Base-by-base conservation (phyloP, 1,139 yeast genomes). In the Trichomonascaceae sp. region DNA sequence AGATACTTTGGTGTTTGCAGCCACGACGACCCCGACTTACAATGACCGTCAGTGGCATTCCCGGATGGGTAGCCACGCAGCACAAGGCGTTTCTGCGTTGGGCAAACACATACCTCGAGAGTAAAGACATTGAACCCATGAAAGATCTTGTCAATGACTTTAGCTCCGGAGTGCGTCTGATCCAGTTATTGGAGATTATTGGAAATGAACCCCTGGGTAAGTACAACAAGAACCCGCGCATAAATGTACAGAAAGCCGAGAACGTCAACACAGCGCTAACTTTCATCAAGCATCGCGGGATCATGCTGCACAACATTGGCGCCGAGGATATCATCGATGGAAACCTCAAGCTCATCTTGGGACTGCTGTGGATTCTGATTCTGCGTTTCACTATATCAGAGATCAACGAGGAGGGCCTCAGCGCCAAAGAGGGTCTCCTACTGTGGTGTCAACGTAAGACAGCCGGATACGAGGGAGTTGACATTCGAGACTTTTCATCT, bases 301-400 rank as follows among this genome's bases (percentile, higher is more conserved):
- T 77, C 29, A 71, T 70, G 41, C 59, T 71, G 25, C 62, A 68
- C 44, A 69, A 70, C 44, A 71, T 77, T 31, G 76, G 79, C 17
- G 73, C 82, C n/a, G 80, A 74, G 35, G 78, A 75, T 51, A 67
- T 77, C 16, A 64, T 69, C 16, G 81, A 74, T 32, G 79, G 80
- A 1, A 71, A 76, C 47, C 52, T 64, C 34, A 77, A 77, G 48
- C 55, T 75, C 30, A 69, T 72, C n/a, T 54, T 76, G 42, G 84
- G 84, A 1, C 57, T 77, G 30, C 53, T 76, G 8, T 77, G 87
- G 87, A 64, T 71, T 27, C 51, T 75, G 32, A 72, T 73, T 45
- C 51, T 73, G 27, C 62, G 69, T 37, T 68, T 68, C 41, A 64
- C 77, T 4, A 53, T 64, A 26, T 54, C 60, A n/a, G 64, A 64